These are phyloP conservation scores for Sarocladium strictum DNA, from an alignment of 2,329 filamentous ascomycete species.

Conservation along the genomic window DNA sequence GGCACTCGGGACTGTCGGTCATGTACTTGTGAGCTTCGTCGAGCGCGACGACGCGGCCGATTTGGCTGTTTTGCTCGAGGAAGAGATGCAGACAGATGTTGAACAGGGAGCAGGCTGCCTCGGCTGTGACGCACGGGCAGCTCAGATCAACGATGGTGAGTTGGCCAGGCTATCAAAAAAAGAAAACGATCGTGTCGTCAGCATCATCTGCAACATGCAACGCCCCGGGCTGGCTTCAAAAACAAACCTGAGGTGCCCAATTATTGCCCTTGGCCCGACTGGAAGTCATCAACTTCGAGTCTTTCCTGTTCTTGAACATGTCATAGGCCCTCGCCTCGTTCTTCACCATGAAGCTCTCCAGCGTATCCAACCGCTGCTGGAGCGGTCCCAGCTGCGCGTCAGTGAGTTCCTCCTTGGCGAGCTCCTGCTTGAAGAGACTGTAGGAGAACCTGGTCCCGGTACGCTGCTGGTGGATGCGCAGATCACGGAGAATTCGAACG, in stretches of 20 bases:
- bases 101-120: conserved; percentile 65
- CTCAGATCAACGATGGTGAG: conserved; percentile 57
- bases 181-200: too few species aligned
- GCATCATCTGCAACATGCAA: too few species aligned
- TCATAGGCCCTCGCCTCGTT: not conserved
- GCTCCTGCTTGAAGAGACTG: conserved; percentile 31
- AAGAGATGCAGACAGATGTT: conserved; percentile 65
- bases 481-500: conserved; percentile 48
- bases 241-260: conserved; percentile 17
- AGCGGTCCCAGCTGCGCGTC: conserved; percentile 48
- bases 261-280: conserved; percentile 10
- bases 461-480: conserved; percentile 41
- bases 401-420: conserved; percentile 31
- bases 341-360: conserved; percentile 41
- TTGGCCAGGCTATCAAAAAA: conserved; percentile 24
- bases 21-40: conserved; percentile 80
- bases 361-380: conserved; percentile 27
- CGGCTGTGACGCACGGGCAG: conserved; percentile 62
- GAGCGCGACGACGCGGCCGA: conserved; percentile 59
- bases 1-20: conserved; percentile 45
- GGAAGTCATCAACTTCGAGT: not conserved
- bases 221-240: too few species aligned
- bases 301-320: conserved; percentile 4
- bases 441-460: conserved; percentile 41
- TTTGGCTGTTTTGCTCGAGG: conserved; percentile 39